Base-by-base conservation (phyloP, 768 basidiomycete genomes). In the Wakefieldia striispora region DNA sequence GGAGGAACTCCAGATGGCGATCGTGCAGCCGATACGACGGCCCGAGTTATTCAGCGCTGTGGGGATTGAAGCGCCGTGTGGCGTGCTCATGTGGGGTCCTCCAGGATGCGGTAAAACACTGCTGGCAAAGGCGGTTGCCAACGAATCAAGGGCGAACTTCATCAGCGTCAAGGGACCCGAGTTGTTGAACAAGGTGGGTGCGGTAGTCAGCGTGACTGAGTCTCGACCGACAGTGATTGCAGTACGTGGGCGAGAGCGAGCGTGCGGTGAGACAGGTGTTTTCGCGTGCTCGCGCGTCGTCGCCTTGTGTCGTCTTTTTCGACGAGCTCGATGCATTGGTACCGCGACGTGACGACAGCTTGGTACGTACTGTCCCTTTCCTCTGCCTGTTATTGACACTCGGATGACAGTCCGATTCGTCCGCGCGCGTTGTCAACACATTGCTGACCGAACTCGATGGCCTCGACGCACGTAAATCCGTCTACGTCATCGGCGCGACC, bases 241-340 rank as follows among this genome's bases (percentile, higher is more conserved):
- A 97, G 91, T 98, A 98, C 59, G 95, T 98, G 1, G 95, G 95
- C 13, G 95, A 99, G 72, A 95, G 93, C 65, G 95, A 98, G 65
- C 75, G 91, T 21, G 95, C 95, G 0, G 92, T 99, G 0, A 74
- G 95, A 39, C 93, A 95, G 64, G 91, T 97, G 0, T 99, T 99
- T 68, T 86, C 91, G 0, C 80, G 95, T 14, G 95, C 95, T 3
- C 79, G 93, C 4, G 94, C 95, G 1, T 97, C 94, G 0, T 84
- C 91, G 2, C 95, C 95, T 1, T 97, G 94, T 55, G 86, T 97
- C 40, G 88, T 97, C 52, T 97, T 95, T 72, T 97, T 95, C 62
- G 94, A 97, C 60, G 94, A 97, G 67, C 75, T 95, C 16, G 93
- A 97, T 55, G 93, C 94, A 0, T 77, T 95, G 14, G 94, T 97